phyloP scores from a whole-genome alignment of 805 yeast species.

The Candida peoriensis region DNA sequence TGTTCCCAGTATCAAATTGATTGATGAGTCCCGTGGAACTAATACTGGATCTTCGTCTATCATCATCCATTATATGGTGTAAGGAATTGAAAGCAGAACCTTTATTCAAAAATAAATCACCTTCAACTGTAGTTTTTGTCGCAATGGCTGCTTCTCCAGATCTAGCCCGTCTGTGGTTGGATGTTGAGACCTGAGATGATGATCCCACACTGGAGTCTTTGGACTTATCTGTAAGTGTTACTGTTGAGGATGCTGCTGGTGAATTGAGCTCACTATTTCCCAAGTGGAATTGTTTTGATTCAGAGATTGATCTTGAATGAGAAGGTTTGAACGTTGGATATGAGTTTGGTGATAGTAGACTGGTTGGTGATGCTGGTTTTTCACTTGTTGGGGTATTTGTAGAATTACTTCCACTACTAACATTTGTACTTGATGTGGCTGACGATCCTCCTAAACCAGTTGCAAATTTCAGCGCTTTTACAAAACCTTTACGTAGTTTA shows the following conservation, averaged over 20 bases:
- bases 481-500: conserved; percentile 37
- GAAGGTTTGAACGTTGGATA: neutral
- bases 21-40: conserved; percentile 8
- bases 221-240: neutral
- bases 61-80: conserved; percentile 21
- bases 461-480: conserved; percentile 24
- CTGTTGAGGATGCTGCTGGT: conserved; percentile 1
- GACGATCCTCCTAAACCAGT: conserved; percentile 8
- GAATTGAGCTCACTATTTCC: neutral
- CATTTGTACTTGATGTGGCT: neutral
- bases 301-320: conserved; percentile 9
- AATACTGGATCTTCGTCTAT: conserved; percentile 17
- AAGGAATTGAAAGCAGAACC: conserved; percentile 23
- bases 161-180: conserved; percentile 16
- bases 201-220: no score
- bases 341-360: no score
- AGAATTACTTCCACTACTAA: neutral
- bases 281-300: conserved; percentile 1
- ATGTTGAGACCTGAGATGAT: neutral
- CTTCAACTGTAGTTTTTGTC: conserved; percentile 25
- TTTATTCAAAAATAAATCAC: conserved; percentile 25
- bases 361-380: no score
- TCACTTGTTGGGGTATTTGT: neutral
- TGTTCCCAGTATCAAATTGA: neutral
- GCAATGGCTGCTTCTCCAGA: conserved; percentile 20